These are phyloP conservation scores for Coccomyxa sp. DNA, from an alignment of 139 green algal species.

Conservation along the genomic window DNA sequence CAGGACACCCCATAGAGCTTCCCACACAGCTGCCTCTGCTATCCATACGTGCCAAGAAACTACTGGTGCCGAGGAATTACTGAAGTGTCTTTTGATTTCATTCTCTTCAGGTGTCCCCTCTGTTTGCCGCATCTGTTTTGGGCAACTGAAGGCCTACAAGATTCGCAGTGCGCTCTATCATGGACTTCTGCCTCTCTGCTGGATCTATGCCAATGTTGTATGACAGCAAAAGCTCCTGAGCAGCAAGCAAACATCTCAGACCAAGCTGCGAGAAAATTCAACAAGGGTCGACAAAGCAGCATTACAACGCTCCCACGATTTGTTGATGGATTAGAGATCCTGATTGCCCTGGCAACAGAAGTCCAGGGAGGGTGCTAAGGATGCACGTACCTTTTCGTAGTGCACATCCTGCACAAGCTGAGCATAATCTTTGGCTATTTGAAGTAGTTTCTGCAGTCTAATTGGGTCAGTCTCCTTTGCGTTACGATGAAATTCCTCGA, in stretches of 20 bases:
- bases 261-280: not conserved
- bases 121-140: not conserved
- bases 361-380: too few species aligned
- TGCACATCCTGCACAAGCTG: slow-evolving; percentile 30
- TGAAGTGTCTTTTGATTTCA: too few species aligned
- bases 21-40: too few species aligned
- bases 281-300: not conserved
- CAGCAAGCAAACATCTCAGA: not conserved
- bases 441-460: slow-evolving; percentile 8
- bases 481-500: slow-evolving; percentile 20
- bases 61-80: too few species aligned
- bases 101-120: too few species aligned
- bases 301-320: not conserved
- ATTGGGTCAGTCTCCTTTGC: not conserved
- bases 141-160: slow-evolving; percentile 45
- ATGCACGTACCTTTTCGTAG: slow-evolving; percentile 30
- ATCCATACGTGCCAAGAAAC: too few species aligned
- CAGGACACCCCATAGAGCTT: too few species aligned
- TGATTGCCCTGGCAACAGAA: too few species aligned
- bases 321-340: too few species aligned
- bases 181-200: slow-evolving; percentile 29
- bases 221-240: slow-evolving; percentile 48
- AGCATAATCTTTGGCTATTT: slow-evolving; percentile 34
- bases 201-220: slow-evolving; percentile 52
- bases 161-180: slow-evolving; percentile 26